Conservation (phyloP, 192 early-diverging fungal species). For the Diversispora eburnea region DNA sequence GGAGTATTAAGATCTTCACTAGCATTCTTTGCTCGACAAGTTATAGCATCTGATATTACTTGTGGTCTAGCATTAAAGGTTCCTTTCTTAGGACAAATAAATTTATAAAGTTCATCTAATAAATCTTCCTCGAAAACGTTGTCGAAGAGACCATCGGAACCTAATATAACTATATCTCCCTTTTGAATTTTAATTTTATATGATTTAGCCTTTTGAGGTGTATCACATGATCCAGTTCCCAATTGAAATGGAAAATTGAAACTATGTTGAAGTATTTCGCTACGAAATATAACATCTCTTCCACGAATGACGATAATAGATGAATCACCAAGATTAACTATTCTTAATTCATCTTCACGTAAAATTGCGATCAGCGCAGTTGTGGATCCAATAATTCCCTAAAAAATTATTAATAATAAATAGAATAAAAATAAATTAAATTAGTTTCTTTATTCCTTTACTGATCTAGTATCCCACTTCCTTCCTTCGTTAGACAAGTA, state of each 20-base stretch:
- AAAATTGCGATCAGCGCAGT: constrained; percentile 87
- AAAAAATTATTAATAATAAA: constrained; percentile 1
- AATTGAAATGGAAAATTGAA: constrained; percentile 99
- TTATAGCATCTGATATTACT: constrained; percentile 74
- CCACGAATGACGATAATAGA: constrained; percentile 84
- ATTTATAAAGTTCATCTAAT: constrained; percentile 70
- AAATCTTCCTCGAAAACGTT: constrained; percentile 98
- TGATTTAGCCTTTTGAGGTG: constrained; percentile 76
- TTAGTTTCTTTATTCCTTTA: background rate
- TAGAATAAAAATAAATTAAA: background rate
- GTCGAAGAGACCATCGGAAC: constrained; percentile 94
- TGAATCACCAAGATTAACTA: constrained; percentile 95
- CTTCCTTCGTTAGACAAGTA: no score
- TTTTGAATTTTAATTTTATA: constrained; percentile 83
- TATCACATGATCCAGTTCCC: constrained; percentile 79
- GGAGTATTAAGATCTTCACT: constrained; percentile 74
- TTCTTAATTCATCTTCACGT: constrained; percentile 86
- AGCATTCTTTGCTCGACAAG: constrained; percentile 68
- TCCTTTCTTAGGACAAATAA: background rate
- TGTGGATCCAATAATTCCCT: constrained; percentile 84
- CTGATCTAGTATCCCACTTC: background rate
- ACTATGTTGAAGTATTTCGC: constrained; percentile 97
- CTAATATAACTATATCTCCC: constrained; percentile 91
- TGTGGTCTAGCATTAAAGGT: constrained; percentile 55
- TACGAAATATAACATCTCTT: constrained; percentile 85